These are phyloP conservation scores for Raphanus hybrid DNA, from an alignment of 441 rosid genomes.

Conservation along the genomic window DNA sequence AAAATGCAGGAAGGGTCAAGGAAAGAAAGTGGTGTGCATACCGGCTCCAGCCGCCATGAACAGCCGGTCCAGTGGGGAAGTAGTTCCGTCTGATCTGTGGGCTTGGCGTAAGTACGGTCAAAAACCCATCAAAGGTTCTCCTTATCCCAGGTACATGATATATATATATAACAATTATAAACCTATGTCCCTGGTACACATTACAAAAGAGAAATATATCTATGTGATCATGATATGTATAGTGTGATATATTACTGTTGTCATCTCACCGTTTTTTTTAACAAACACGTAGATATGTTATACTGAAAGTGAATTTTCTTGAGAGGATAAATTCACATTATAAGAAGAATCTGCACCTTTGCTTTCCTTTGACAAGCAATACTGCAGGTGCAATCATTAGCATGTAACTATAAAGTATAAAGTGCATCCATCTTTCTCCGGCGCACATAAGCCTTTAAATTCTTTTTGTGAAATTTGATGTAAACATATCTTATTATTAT, in stretches of 20 bases:
- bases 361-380: constrained; percentile 23
- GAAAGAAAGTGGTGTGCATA: constrained; percentile 69
- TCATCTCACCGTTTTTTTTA: neutral
- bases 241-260: neutral
- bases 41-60: constrained; percentile 86
- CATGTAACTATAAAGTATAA: constrained; percentile 31
- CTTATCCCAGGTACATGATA: constrained; percentile 74
- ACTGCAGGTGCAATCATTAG: constrained; percentile 39
- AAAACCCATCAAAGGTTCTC: constrained; percentile 97
- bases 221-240: neutral
- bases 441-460: constrained; percentile 30
- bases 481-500: constrained; percentile 16
- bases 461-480: constrained; percentile 31
- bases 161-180: neutral
- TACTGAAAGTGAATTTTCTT: neutral
- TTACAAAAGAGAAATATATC: neutral
- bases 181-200: neutral
- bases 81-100: constrained; percentile 93
- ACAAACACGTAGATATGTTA: neutral
- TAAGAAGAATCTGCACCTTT: constrained; percentile 22
- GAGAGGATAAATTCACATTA: neutral
- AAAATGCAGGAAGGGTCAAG: constrained; percentile 59
- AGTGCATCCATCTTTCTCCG: constrained; percentile 23
- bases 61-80: constrained; percentile 83
- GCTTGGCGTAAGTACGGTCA: constrained; percentile 98